Evolutionary conservation across 345 rosid species (phyloP).

Genomic region (Isatis tinctoria): DNA sequence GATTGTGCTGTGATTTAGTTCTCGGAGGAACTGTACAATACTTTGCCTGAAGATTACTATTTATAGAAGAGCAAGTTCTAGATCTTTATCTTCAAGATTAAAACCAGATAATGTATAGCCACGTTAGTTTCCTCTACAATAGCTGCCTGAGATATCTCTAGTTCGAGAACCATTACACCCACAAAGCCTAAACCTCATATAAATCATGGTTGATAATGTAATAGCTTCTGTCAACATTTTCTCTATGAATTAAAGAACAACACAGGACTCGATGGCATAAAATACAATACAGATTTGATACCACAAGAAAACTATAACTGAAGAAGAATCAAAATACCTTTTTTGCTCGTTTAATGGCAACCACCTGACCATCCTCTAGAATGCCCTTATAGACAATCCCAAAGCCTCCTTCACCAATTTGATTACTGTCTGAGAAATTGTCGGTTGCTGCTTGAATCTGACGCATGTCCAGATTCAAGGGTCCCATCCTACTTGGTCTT

Average conservation of each 20-base stretch:
- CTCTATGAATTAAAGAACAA: not conserved
- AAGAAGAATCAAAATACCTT: conserved; percentile 43
- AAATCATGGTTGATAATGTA: not conserved
- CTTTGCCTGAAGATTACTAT: not conserved
- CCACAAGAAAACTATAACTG: not conserved
- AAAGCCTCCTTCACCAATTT: conserved; percentile 92
- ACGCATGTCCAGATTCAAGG: conserved; percentile 53
- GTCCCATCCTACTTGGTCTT: conserved; percentile 57
- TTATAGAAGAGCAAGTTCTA: not conserved
- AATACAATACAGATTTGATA: not conserved
- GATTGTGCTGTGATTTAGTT: not conserved
- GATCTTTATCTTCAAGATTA: not conserved
- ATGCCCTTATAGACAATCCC: conserved; percentile 81
- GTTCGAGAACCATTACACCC: not conserved
- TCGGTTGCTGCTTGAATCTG: conserved; percentile 64
- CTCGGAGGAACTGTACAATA: not conserved
- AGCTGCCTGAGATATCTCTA: not conserved
- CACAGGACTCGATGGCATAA: not conserved
- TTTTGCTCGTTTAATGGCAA: conserved; percentile 96
- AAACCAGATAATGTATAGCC: not conserved
- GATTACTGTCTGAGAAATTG: conserved; percentile 56
- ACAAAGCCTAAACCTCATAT: not conserved
- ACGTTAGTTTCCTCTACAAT: not conserved
- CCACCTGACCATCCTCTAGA: conserved; percentile 64
- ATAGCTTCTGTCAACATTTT: not conserved